Base-by-base conservation (phyloP, 2,329 filamentous ascomycete genomes). In the Keithomyces neogunnii region DNA sequence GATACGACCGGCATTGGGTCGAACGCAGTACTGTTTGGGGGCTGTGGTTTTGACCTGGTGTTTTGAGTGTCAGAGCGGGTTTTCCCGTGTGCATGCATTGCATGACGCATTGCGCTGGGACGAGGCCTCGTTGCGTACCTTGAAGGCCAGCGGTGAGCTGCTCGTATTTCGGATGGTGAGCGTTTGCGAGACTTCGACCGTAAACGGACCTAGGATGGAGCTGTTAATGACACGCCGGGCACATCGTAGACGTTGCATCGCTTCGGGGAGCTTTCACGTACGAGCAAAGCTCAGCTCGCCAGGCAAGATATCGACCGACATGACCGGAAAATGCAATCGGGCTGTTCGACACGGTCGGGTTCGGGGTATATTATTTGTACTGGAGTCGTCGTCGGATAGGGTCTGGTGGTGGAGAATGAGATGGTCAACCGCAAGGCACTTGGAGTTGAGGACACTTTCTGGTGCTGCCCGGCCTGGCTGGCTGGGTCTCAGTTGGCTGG, bases 21-120 rank as follows among this genome's bases (percentile, higher is more conserved):
- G 85, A 53, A 97, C 92, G 69, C 93, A 97, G 75, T 99, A 99
- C 92, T 97, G 93, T 75, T 97, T 97, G 35, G 93, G 93, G 47
- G 93, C 93, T 56, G 93, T 99, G 47, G 93, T 99, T 84, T 99
- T 99, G 71, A 99, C 93, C 90, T 96, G 61, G 11, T 19, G 19
- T 19, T 38, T 28, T 8, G 19, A 38, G 38, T 10, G n/a, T 44
- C 45, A 19, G 35, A 9, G 26, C 13, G 2, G 44, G 19, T 19
- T 19, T 29, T 31, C 31, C 19, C 3, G 10, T 42, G n/a, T 30
- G 33, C 11, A 32, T n/a, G 29, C 11, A 35, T 29, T 9, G 26
- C n/a, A 40, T 33, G 29, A 3, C 19, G 32, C 26, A 38, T 31
- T 45, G 47, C 43, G 47, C 43, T 19, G 19, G 19, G 19, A 19